A percentile compares a stretch with the other conserved stretches of the same genome.
phyloP scores from a whole-genome alignment of 2,329 filamentous ascomycete species.

The Pseudogymnoascus sp. region DNA sequence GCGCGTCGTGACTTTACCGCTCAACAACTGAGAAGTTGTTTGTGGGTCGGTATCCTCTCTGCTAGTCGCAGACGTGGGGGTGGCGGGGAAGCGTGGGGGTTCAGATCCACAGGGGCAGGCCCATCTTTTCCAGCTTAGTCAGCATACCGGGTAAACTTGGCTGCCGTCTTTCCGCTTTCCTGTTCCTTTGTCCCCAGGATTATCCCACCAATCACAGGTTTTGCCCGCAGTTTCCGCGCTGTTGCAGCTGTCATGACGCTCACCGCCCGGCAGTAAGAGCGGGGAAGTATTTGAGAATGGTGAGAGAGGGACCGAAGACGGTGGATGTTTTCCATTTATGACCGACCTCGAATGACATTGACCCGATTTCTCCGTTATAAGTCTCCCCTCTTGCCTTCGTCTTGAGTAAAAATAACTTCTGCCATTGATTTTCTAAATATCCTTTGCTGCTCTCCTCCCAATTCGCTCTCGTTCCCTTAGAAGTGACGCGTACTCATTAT shows the following conservation, averaged over 20 bases:
- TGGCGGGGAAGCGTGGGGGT: slow-evolving; percentile 4
- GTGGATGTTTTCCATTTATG: slow-evolving; percentile 1
- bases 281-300: slow-evolving; percentile 10
- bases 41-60: slow-evolving; percentile 1
- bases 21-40: neutral
- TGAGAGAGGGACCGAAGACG: neutral
- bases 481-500: slow-evolving; percentile 26
- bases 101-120: neutral
- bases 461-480: neutral
- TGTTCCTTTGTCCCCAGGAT: neutral
- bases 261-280: slow-evolving; percentile 10
- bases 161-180: neutral
- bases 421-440: neutral
- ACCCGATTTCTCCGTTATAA: slow-evolving; percentile 3
- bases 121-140: neutral
- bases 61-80: neutral
- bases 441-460: neutral
- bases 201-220: neutral
- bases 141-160: neutral
- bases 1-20: slow-evolving; percentile 1
- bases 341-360: neutral
- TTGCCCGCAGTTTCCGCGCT: neutral
- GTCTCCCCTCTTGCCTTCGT: neutral
- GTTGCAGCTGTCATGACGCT: neutral
- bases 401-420: neutral